A percentile compares a stretch with the other conserved stretches of the same genome.
Conservation (phyloP, 371 early-diverging fungal genomes). For the Dinochytrium kinnereticum region DNA sequence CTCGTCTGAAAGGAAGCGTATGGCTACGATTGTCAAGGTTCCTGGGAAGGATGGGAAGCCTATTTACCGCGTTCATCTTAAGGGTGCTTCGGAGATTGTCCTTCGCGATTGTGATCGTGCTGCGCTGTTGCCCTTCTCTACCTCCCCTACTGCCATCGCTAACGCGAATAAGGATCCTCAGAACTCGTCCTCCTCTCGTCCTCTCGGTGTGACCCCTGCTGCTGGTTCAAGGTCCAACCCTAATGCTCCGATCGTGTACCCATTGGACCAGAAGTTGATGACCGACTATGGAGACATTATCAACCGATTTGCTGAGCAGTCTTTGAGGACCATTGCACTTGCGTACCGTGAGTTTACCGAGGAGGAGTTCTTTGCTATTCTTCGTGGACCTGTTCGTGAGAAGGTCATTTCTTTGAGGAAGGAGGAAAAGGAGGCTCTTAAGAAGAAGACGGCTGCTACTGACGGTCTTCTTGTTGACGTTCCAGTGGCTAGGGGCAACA, state of each 20-base stretch:
- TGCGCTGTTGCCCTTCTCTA: constrained; percentile 23
- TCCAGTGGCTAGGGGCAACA: not conserved
- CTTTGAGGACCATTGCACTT: constrained; percentile 72
- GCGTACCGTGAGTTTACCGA: constrained; percentile 74
- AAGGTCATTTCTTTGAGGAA: constrained; percentile 23
- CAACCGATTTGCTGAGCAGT: constrained; percentile 74
- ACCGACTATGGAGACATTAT: constrained; percentile 68
- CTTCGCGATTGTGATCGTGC: constrained; percentile 50
- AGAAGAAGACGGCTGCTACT: not conserved
- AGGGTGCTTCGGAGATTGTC: constrained; percentile 88
- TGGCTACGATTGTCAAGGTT: constrained; percentile 68
- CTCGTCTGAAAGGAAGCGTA: constrained; percentile 84
- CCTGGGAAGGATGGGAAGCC: constrained; percentile 2
- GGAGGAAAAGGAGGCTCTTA: constrained; percentile 23
- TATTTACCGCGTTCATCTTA: constrained; percentile 71
- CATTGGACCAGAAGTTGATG: constrained; percentile 47
- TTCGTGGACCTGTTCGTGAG: not conserved
- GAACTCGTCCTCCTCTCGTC: constrained; percentile 41
- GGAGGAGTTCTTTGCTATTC: constrained; percentile 31
- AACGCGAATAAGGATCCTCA: constrained; percentile 35
- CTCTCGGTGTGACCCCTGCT: constrained; percentile 2
- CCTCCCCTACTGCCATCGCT: constrained; percentile 28
- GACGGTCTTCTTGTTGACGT: not conserved
- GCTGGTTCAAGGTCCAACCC: constrained; percentile 34
- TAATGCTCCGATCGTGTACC: constrained; percentile 18